Percentiles rank a stretch among this genome's conserved stretches.
Conservation (phyloP, 192 early-diverging fungal species). For the Rhizophagus prolifer region DNA sequence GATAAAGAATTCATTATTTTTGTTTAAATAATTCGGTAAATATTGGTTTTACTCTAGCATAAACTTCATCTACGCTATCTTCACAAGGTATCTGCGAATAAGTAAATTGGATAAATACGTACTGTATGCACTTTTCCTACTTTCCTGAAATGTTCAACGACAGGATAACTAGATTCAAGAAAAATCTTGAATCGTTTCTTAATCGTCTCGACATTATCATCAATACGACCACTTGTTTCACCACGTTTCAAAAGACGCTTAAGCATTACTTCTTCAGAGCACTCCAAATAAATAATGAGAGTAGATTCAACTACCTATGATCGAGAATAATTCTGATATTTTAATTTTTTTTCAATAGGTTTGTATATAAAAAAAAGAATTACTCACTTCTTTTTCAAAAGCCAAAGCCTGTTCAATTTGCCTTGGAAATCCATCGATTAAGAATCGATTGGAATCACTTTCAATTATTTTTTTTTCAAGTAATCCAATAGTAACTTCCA, state of each 20-base stretch:
- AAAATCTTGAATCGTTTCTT: slow-evolving; percentile 91
- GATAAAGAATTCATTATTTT: not conserved
- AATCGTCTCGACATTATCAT: slow-evolving; percentile 97
- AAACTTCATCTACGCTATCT: not conserved
- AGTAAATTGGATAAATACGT: not conserved
- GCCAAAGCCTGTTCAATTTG: slow-evolving; percentile 89
- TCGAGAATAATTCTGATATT: not conserved
- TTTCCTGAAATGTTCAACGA: slow-evolving; percentile 80
- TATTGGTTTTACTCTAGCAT: not conserved
- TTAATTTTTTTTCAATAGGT: not conserved
- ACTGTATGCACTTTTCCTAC: slow-evolving; percentile 73
- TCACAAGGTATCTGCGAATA: not conserved
- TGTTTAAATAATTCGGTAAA: not conserved
- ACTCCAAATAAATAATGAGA: slow-evolving; percentile 90
- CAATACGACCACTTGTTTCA: slow-evolving; percentile 87
- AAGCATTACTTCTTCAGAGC: slow-evolving; percentile 90
- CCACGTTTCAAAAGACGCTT: slow-evolving; percentile 90
- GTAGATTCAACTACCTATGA: slow-evolving; percentile 64
- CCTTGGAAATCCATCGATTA: slow-evolving; percentile 97
- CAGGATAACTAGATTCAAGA: slow-evolving; percentile 84
- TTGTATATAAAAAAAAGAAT: not conserved
- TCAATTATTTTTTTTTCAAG: slow-evolving; percentile 87
- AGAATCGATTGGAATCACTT: slow-evolving; percentile 65
- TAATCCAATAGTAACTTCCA: slow-evolving; percentile 90
- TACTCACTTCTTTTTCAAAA: slow-evolving; percentile 85